These are phyloP conservation scores for Candida sanyaensis DNA, from an alignment of 1,139 yeast genomes.

Conservation along the genomic window DNA sequence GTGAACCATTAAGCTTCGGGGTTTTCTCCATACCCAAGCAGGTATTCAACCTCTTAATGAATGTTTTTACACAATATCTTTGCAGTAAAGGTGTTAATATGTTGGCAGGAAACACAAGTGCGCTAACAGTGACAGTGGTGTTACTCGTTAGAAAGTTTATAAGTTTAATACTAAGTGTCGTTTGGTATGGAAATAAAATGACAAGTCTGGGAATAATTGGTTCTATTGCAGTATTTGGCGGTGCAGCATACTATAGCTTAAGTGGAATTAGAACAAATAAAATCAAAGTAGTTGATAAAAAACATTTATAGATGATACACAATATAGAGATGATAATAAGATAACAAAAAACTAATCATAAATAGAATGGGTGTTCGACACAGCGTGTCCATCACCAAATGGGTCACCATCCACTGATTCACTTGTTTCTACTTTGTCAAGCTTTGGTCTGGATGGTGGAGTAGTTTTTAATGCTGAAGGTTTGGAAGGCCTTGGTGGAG, in stretches of 20 bases:
- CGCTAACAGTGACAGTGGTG: conserved; percentile 63
- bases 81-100: conserved; percentile 71
- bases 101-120: conserved; percentile 56
- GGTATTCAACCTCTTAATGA: conserved; percentile 33
- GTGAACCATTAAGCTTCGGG: background rate
- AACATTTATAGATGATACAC: conserved; percentile 3
- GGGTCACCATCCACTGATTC: conserved; percentile 55
- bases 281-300: background rate
- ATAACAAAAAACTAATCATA: conserved; percentile 16
- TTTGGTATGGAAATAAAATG: conserved; percentile 47
- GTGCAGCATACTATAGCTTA: conserved; percentile 49
- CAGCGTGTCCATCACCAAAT: conserved; percentile 65
- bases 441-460: conserved; percentile 12
- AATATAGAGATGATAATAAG: background rate
- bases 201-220: conserved; percentile 46
- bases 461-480: conserved; percentile 21
- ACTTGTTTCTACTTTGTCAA: conserved; percentile 26
- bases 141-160: conserved; percentile 61
- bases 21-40: conserved; percentile 12
- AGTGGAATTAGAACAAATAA: conserved; percentile 7
- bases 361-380: conserved; percentile 21
- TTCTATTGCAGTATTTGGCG: conserved; percentile 49
- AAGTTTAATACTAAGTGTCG: conserved; percentile 56
- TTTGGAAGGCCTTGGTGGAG: conserved; percentile 38
- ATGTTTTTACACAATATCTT: conserved; percentile 60